Evolutionary conservation across 2,329 filamentous ascomycete species (phyloP), one percentile per base, ranked within the genome.

Genomic region (Rhytidhysteron rufulum): DNA sequence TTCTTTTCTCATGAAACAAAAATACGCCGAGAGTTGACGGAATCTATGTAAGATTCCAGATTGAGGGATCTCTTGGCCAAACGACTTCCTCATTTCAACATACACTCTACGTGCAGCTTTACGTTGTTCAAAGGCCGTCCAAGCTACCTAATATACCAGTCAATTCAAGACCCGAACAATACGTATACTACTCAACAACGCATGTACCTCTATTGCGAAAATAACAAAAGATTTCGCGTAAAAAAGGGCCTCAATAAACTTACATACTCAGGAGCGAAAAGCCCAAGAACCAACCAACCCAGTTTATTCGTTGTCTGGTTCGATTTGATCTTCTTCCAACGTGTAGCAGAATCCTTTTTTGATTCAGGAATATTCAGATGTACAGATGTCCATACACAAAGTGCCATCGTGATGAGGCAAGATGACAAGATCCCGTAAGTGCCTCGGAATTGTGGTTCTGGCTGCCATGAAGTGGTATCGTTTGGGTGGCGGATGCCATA

Each of bases 51-150:
- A n/a, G n/a, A n/a, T n/a, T n/a, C n/a, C n/a, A n/a, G n/a, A n/a
- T n/a, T n/a, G n/a, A n/a, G n/a, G n/a, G n/a, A n/a, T n/a, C n/a
- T n/a, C n/a, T n/a, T n/a, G n/a, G n/a, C n/a, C n/a, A n/a, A n/a
- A n/a, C n/a, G n/a, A 8, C 13, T 27, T 27, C 24, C 24, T 27
- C 24, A 27, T 27, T 13, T 8, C 8, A 13, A 27, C 7, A 13
- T 27, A 27, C 8, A 27, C 13, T 13, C 13, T 27, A 27, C 24
- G 24, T 8, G 21, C 39, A 19, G 35, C 32, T 25, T 21, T 21
- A 25, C 34, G 24, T 17, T 44, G 39, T 21, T 41, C 22, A 22
- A 31, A 44, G 6, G 42, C 42, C 6, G 34, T 41, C 7, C 32
- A 44, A 19, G 42, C 42, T 8, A 44, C 24, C 24, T 27, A 27